These are phyloP conservation scores for Mortierella sp. DNA, from an alignment of 371 early-diverging fungal species.

Conservation along the genomic window DNA sequence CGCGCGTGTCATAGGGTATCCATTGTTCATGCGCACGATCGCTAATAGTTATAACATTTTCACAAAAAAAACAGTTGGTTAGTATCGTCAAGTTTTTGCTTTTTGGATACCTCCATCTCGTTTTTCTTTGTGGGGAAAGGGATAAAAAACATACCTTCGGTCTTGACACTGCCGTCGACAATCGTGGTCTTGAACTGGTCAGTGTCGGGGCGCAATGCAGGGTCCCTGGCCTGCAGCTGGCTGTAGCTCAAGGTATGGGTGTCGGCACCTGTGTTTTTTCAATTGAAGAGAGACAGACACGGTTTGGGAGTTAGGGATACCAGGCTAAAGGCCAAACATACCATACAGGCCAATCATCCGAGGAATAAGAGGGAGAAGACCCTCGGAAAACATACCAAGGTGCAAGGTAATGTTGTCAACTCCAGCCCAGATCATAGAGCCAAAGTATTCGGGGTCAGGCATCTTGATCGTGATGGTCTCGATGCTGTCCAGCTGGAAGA, in stretches of 20 bases:
- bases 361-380: not conserved
- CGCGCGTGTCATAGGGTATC: slow-evolving; percentile 43
- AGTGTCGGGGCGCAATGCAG: slow-evolving; percentile 24
- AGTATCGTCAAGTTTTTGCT: too few species aligned
- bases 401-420: slow-evolving; percentile 35
- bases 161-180: slow-evolving; percentile 32
- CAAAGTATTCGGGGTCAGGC: slow-evolving; percentile 48
- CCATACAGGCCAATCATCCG: too few species aligned
- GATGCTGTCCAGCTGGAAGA: slow-evolving; percentile 46
- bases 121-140: not conserved
- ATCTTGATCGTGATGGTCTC: slow-evolving; percentile 31
- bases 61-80: too few species aligned
- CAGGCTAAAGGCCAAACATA: not conserved
- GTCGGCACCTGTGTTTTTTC: slow-evolving; percentile 18
- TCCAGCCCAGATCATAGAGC: slow-evolving; percentile 53
- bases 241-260: slow-evolving; percentile 40
- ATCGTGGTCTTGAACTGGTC: slow-evolving; percentile 50
- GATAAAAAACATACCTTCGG: slow-evolving; percentile 30
- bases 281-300: not conserved
- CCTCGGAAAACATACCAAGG: slow-evolving; percentile 19
- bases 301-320: not conserved
- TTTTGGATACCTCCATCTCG: not conserved
- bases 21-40: slow-evolving; percentile 38
- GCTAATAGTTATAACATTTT: slow-evolving; percentile 16
- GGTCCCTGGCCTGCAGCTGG: slow-evolving; percentile 30